A percentile compares a stretch with the other conserved stretches of the same genome.
These are phyloP conservation scores for Teunomyces aglyptinius DNA, from an alignment of 805 yeast genomes.

Conservation along the genomic window DNA sequence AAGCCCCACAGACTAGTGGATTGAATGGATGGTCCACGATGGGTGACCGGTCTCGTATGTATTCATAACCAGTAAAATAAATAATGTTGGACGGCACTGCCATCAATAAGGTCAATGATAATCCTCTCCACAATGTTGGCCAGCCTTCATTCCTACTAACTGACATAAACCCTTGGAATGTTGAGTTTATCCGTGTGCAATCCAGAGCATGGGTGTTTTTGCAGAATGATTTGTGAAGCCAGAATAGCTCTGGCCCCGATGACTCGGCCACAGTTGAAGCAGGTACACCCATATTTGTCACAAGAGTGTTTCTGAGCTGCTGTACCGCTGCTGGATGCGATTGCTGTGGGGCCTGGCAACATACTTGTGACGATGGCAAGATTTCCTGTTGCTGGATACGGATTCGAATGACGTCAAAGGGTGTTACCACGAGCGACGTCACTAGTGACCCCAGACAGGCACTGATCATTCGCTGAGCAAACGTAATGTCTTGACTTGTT, in stretches of 20 bases:
- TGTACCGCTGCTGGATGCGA: conserved; percentile 7
- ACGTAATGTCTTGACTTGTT: conserved; percentile 29
- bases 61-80: conserved; percentile 91
- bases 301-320: conserved; percentile 11
- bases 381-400: conserved; percentile 76
- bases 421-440: conserved; percentile 73
- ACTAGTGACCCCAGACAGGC: conserved; percentile 75
- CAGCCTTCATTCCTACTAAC: conserved; percentile 75
- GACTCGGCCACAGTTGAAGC: conserved; percentile 6
- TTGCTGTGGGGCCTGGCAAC: conserved; percentile 22
- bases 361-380: conserved; percentile 32
- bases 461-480: conserved; percentile 67
- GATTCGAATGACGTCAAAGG: conserved; percentile 77
- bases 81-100: conserved; percentile 91
- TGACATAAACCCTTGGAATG: conserved; percentile 67
- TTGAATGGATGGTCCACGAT: conserved; percentile 50
- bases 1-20: conserved; percentile 81
- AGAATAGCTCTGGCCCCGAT: conserved; percentile 25
- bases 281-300: conserved; percentile 1
- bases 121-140: conserved; percentile 82
- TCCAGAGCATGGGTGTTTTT: conserved; percentile 20
- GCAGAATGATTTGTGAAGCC: conserved; percentile 39
- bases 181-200: conserved; percentile 59
- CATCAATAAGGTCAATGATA: conserved; percentile 79
- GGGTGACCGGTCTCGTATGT: conserved; percentile 69